Base-by-base conservation (phyloP, 1,139 yeast species). In the Geotrichum armillariae region DNA sequence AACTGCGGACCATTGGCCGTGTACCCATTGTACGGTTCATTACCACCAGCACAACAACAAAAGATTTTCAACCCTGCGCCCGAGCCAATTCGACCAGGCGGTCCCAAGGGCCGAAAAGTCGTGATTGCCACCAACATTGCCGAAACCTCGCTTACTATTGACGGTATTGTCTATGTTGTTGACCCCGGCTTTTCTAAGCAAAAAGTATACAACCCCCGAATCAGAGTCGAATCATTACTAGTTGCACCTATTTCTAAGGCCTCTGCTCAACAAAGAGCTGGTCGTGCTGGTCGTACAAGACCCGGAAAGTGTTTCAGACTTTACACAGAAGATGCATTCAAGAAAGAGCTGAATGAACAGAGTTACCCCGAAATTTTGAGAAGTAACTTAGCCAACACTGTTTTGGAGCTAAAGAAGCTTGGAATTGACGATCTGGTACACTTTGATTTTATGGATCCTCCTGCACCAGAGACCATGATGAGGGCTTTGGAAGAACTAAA, bases 381-480 rank as follows among this genome's bases (percentile, higher is more conserved):
- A 64, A 83, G 93, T 53, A 93, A 93, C 69, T 77, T 93, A 63
- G 85, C 97, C 17, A 85, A 91, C 37, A 93, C 98, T 0, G 98
- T 93, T 25, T 73, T 93, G 55, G 96, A 93, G 67, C 76, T 93
- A 68, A 93, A 93, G 68, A 93, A 93, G 69, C 77, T 93, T 55
- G 98, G 98, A 18, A 80, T 93, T 58, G 96, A 93, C 65, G 99
- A 93, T 69, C 79, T 93, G 65, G 99, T 93, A 29, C 98, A 93
- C 69, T 93, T 93, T 66, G 99, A 93, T 68, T 93, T 93, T 64
- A 93, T 93, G 96, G 99, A 93, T 65, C 98, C 99, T 7, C 99
- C 99, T n/a, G 98, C 99, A 1, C 98, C 98, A 4, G 99, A 93
- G 69, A 93, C 99, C 7, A 93, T 93, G 99, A 91, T 93, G 98